Conservation (phyloP, 495 filamentous ascomycete species). For the Penicillium soppii region DNA sequence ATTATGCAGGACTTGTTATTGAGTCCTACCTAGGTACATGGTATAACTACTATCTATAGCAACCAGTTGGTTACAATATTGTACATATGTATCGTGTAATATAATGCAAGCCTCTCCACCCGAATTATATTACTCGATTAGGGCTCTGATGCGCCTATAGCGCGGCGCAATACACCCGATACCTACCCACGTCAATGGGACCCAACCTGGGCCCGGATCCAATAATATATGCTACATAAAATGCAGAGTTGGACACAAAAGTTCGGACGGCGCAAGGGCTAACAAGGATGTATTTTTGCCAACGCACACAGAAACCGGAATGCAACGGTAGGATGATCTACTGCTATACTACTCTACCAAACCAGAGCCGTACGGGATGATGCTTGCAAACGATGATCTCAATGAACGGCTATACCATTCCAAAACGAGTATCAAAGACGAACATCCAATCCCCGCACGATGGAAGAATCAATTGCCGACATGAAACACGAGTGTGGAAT, state of each 20-base stretch:
- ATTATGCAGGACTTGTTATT: background rate
- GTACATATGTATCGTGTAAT: background rate
- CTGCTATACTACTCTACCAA: background rate
- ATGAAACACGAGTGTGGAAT: background rate
- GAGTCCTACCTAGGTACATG: background rate
- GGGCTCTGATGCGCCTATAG: background rate
- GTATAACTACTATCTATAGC: background rate
- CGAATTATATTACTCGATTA: too few relatives aligned
- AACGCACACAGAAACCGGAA: constrained; percentile 5
- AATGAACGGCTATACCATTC: background rate
- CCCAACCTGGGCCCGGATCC: background rate
- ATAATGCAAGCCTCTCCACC: background rate
- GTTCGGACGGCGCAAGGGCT: background rate
- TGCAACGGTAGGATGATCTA: constrained; percentile 29
- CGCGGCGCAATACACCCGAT: background rate
- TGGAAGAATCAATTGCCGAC: constrained; percentile 22
- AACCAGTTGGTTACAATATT: too few relatives aligned
- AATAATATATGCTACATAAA: background rate
- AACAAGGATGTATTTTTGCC: background rate
- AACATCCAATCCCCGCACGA: constrained; percentile 3
- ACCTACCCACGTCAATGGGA: background rate
- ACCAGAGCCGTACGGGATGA: background rate
- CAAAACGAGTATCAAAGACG: background rate
- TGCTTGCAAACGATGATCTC: constrained; percentile 1
- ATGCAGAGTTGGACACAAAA: background rate